Evolutionary conservation across 106 monocot genomes (phyloP).

Genomic region (Dendrobium chrysotoxum): DNA sequence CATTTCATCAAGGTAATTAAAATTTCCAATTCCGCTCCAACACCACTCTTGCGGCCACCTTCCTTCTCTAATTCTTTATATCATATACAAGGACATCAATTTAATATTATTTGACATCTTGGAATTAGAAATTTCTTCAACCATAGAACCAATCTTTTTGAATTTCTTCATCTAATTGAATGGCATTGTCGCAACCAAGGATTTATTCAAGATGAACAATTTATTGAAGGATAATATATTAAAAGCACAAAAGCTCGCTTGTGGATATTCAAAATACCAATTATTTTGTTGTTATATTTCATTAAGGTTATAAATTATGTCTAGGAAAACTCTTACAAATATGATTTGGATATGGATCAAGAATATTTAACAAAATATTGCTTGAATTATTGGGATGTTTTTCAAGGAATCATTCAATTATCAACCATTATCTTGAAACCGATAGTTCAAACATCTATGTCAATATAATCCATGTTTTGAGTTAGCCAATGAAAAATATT

Average conservation of each 20-base stretch:
- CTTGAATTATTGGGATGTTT: not conserved
- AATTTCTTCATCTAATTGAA: not conserved
- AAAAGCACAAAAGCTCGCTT: not conserved
- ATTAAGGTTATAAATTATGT: not conserved
- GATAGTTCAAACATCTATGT: too few species aligned
- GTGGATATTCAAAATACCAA: not conserved
- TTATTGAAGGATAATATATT: not conserved
- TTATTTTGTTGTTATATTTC: not conserved
- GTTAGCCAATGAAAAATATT: too few species aligned
- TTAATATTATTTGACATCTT: too few species aligned
- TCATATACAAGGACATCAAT: too few species aligned
- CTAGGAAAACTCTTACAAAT: not conserved
- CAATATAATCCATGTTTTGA: too few species aligned
- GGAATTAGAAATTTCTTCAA: not conserved
- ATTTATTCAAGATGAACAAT: not conserved
- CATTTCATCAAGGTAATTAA: too few species aligned
- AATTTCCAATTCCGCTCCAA: too few species aligned
- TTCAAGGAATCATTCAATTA: not conserved
- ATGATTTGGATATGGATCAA: not conserved
- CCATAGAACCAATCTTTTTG: not conserved
- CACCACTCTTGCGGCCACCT: too few species aligned
- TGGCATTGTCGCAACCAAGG: not conserved
- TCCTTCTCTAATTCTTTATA: too few species aligned
- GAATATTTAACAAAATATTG: not conserved
- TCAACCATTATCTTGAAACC: not conserved